Percentiles rank a stretch among this genome's conserved stretches.
Conservation (phyloP, 148 eudicot species). For the Diospyros kaki region DNA sequence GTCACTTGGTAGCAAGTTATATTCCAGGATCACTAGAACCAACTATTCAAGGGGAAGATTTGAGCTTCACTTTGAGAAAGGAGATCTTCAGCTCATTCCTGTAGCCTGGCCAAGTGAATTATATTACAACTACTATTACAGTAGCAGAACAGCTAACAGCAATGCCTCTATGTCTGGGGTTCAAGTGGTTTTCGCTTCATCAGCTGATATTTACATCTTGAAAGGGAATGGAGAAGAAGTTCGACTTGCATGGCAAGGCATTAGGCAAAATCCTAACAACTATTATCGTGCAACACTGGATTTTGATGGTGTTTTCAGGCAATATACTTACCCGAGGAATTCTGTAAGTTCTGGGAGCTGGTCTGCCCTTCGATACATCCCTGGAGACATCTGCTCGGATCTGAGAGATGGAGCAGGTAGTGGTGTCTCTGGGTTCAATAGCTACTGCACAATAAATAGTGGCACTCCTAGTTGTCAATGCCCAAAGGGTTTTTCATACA, state of each 20-base stretch:
- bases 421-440: slow-evolving; percentile 9
- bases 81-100: no score
- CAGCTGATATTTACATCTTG: not conserved
- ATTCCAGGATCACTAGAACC: not conserved
- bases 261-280: not conserved
- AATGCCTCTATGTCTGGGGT: no score
- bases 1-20: not conserved
- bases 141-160: no score
- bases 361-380: not conserved
- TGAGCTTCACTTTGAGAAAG: not conserved
- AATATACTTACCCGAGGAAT: not conserved
- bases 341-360: not conserved
- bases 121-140: no score
- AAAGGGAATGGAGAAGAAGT: not conserved
- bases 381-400: not conserved
- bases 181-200: not conserved
- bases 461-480: not conserved
- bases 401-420: not conserved
- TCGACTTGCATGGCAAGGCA: not conserved
- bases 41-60: not conserved
- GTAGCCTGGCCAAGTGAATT: no score
- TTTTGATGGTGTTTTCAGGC: slow-evolving; percentile 6
- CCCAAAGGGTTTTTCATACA: slow-evolving; percentile 1
- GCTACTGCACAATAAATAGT: not conserved
- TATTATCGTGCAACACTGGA: not conserved